Conservation (phyloP, 2,329 filamentous ascomycete species). For the Acephala macrosclerotiorum region DNA sequence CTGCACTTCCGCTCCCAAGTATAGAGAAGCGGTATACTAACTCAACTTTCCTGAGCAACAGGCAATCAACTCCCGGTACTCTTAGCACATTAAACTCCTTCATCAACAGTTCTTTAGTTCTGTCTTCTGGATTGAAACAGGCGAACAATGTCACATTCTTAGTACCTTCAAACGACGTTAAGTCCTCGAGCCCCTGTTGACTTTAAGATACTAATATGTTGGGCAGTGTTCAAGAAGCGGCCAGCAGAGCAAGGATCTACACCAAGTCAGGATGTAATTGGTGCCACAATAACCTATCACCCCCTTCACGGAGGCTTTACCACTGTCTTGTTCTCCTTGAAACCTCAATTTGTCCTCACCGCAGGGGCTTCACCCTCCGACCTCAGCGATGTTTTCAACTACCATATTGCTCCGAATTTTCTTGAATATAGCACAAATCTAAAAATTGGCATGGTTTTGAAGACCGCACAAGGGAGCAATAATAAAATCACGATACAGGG, state of each 20-base stretch:
- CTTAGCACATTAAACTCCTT: constrained; percentile 9
- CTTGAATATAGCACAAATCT: constrained; percentile 19
- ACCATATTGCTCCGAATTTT: constrained; percentile 19
- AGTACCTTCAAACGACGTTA: constrained; percentile 18
- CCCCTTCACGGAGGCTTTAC: constrained; percentile 30
- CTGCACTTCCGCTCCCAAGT: too few relatives aligned
- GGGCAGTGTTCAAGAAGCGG: constrained; percentile 14
- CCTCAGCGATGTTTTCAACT: constrained; percentile 11
- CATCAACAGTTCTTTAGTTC: constrained; percentile 13
- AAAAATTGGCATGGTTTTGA: constrained; percentile 16
- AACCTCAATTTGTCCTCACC: constrained; percentile 24
- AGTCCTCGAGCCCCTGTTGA: too few relatives aligned
- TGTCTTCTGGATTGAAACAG: neutral
- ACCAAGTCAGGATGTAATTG: constrained; percentile 12
- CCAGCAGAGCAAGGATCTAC: constrained; percentile 14
- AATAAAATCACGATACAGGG: constrained; percentile 16
- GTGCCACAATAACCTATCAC: constrained; percentile 30
- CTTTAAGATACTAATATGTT: too few relatives aligned
- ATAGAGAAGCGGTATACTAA: too few relatives aligned
- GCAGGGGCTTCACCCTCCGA: neutral
- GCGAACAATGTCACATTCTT: constrained; percentile 23
- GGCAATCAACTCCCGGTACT: neutral
- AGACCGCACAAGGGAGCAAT: constrained; percentile 15
- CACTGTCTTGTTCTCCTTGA: constrained; percentile 17
- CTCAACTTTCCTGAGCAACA: too few relatives aligned